phyloP scores from a whole-genome alignment of 148 eudicot genomes.

The Rhododendron williamsianum region DNA sequence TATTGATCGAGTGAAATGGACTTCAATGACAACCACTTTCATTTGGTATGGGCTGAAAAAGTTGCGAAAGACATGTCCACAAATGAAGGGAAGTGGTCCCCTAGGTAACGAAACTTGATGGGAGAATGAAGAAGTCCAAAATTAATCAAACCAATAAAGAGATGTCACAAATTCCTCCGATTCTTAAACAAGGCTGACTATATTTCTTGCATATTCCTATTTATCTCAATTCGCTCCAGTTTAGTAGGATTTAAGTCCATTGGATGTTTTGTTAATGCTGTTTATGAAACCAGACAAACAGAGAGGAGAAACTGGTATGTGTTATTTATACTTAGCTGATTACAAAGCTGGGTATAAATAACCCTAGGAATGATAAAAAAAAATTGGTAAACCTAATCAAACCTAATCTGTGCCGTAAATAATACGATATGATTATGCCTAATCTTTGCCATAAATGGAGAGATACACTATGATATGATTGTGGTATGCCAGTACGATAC shows the following conservation, averaged over 20 bases:
- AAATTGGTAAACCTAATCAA: no score
- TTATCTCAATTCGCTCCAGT: constrained; percentile 3
- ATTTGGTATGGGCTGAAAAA: background rate
- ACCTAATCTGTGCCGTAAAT: no score
- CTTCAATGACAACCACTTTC: background rate
- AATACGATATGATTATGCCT: no score
- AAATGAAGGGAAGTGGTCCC: background rate
- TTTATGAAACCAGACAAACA: no score
- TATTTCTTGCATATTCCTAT: background rate
- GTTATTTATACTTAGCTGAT: no score
- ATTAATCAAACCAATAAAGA: background rate
- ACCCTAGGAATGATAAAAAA: no score
- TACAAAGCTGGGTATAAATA: no score
- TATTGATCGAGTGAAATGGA: background rate
- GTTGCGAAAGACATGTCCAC: background rate
- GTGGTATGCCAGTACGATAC: no score
- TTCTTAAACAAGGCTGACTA: background rate
- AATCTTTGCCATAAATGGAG: no score
- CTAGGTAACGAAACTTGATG: background rate
- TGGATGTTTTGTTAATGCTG: background rate
- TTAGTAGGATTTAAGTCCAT: background rate
- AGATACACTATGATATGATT: no score
- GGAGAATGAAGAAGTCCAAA: background rate
- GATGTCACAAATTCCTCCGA: background rate
- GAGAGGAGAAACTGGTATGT: no score